Base-by-base conservation (phyloP, 495 filamentous ascomycete species). In the Filosporella fistucella region DNA sequence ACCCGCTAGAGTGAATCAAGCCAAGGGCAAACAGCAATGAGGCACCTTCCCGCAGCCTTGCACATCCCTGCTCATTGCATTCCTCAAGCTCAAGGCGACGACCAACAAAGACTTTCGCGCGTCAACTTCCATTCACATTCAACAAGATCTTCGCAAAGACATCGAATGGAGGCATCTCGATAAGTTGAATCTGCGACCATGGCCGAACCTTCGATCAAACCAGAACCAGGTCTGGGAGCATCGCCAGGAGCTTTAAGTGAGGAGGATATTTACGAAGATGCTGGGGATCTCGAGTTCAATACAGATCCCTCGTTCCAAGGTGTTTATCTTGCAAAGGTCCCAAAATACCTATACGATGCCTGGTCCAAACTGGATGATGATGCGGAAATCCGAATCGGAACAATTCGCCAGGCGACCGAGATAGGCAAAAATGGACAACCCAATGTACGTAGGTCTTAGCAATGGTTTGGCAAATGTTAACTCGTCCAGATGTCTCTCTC, bases 251-350 rank as follows among this genome's bases (percentile, higher is more conserved):
- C 70, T 37, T 67, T 85, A 30, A 78, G 80, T 23, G 84, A 89
- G 37, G 82, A 90, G 20, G 87, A 89, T 55, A 70, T 87, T 47
- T 88, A 88, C 51, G 90, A 96, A 64, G 90, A 96, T 63, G 85
- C 87, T 4, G 87, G 88, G 41, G 90, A 96, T 54, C 71, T 95
- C 24, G 82, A 87, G 32, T 91, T 95, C 41, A 69, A 77, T 36
- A 68, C 74, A 8, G 66, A 64, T 45, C 54, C 57, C 1, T 35
- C 49, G 12, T 63, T 52, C 41, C 58, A 61, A 16, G 69, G 68
- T 45, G 68, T 89, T 35, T 94, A 84, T 70, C 71, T 96, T 20
- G 81, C 85, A 17, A 80, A 86, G 41, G 69, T 95, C 6, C 89
- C 90, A 2, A 76, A 80, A 47, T 83, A 82, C 54, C 69, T 96